These are phyloP conservation scores for Chalciporus sphaerocephalus DNA, from an alignment of 768 basidiomycete genomes.

Conservation along the genomic window DNA sequence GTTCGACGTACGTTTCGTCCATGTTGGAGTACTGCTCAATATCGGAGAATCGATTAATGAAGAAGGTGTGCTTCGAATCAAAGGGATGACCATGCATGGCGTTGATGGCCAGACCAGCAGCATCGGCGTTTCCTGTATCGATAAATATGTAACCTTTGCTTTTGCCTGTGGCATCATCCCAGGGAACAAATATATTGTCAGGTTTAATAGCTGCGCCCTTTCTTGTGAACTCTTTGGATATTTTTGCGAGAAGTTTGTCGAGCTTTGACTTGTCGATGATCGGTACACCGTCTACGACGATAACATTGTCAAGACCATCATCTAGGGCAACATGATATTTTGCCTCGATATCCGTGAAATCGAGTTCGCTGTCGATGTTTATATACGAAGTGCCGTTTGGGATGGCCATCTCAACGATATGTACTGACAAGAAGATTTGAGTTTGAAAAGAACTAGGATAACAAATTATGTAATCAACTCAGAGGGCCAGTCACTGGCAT, in stretches of 20 bases:
- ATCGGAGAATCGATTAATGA: constrained; percentile 83
- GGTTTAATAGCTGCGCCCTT: constrained; percentile 74
- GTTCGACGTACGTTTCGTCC: constrained; percentile 76
- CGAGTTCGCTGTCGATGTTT: constrained; percentile 61
- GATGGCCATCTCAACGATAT: constrained; percentile 38
- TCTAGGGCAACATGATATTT: constrained; percentile 84
- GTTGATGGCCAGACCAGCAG: constrained; percentile 62
- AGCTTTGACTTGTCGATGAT: constrained; percentile 83
- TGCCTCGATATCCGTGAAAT: constrained; percentile 84
- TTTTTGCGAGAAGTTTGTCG: constrained; percentile 74
- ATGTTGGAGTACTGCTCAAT: constrained; percentile 77
- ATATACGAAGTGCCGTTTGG: constrained; percentile 30
- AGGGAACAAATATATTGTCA: constrained; percentile 82
- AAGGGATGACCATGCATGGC: constrained; percentile 77
- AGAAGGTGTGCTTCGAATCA: constrained; percentile 82
- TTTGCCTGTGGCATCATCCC: constrained; percentile 76
- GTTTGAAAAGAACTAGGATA: not conserved
- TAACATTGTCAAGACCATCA: constrained; percentile 83
- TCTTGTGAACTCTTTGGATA: constrained; percentile 79
- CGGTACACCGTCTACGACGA: constrained; percentile 92
- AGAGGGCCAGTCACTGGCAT: too few relatives aligned
- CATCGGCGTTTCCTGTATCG: constrained; percentile 67
- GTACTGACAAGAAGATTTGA: constrained; percentile 5
- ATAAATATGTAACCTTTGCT: constrained; percentile 91
- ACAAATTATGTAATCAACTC: not conserved